These are phyloP conservation scores for Phellinidium pouzarii DNA, from an alignment of 1,284 basidiomycete genomes.

Conservation along the genomic window DNA sequence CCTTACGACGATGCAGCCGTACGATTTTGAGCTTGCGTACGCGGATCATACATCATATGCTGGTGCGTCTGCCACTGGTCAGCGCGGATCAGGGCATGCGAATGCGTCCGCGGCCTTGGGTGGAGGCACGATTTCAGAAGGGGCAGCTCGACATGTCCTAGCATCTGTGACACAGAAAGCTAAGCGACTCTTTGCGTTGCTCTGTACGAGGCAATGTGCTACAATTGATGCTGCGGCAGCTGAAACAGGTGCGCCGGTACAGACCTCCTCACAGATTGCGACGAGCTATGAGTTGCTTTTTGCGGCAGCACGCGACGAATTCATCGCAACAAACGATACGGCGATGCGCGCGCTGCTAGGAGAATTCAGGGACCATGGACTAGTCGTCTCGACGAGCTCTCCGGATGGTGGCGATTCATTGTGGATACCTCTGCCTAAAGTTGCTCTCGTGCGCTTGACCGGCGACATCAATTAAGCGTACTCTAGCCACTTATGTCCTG, in stretches of 20 bases:
- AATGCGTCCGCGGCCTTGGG: conserved; percentile 18
- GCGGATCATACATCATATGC: conserved; percentile 58
- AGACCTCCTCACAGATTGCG: conserved; percentile 38
- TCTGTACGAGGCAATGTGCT: conserved; percentile 61
- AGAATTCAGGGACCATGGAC: conserved; percentile 85
- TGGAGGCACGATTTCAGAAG: conserved; percentile 59
- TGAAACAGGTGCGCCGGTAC: conserved; percentile 20
- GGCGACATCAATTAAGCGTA: conserved; percentile 3
- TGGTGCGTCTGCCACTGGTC: conserved; percentile 37
- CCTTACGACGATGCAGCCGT: conserved; percentile 74
- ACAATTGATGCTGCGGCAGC: conserved; percentile 36
- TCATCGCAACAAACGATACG: conserved; percentile 83
- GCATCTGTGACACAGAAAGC: conserved; percentile 84
- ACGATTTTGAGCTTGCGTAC: conserved; percentile 71
- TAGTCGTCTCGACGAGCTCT: conserved; percentile 53
- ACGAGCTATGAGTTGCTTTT: conserved; percentile 62
- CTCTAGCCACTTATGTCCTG: too few species aligned
- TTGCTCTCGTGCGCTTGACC: conserved; percentile 34
- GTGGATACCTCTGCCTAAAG: conserved; percentile 80
- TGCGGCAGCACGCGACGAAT: conserved; percentile 63
- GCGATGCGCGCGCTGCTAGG: conserved; percentile 74
- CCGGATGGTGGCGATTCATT: conserved; percentile 45
- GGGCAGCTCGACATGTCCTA: conserved; percentile 77
- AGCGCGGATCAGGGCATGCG: conserved; percentile 26
- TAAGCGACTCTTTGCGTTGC: conserved; percentile 66